Evolutionary conservation across 805 yeast species (phyloP), one percentile per base, ranked within the genome.

Genomic region (Tetrapisispora iriomotensis): DNA sequence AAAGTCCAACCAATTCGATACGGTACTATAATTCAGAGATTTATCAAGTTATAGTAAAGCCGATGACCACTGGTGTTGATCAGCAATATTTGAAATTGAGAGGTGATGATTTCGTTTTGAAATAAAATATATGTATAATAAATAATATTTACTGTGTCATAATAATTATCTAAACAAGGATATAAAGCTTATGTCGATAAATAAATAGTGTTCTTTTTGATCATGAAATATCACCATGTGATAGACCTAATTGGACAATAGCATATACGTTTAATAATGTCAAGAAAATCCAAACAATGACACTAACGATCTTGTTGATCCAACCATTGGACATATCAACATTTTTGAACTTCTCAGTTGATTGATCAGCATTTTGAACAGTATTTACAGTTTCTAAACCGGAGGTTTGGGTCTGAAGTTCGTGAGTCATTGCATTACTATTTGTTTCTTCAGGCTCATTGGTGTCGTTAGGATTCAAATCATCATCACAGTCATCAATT

Each of bases 31-130:
- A 90, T 56, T 77, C 77, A 37, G 96, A 90, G 60, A 79, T 90
- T 23, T 88, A 76, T 58, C 83, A 79, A 35, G 68, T 81, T 26
- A 81, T 85, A 26, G 67, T 74, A 37, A 76, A 77, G 56, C 75
- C 76, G 45, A 75, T 90, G 77, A 80, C 87, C 1, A 84, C 94
- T 3, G 95, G 96, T 19, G 82, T 82, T 22, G 96, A 90, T 61
- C 97, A 90, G 62, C 94, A 87, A 60, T 90, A 87, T 57, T 67
- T 90, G 54, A 82, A 82, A 47, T 66, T 90, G 44, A 71, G 97
- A 50, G 85, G 83, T 38, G 97, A 95, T 29, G 83, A 90, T 56
- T 86, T 88, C 14, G 75, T 90, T 8, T 67, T 88, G 57, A 78
- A 82, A 56, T 77, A 49, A 50, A 14, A 7, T 14, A 18, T 21